Conservation (phyloP, 164 flowering plant genomes). For the Litsea cubeba region DNA sequence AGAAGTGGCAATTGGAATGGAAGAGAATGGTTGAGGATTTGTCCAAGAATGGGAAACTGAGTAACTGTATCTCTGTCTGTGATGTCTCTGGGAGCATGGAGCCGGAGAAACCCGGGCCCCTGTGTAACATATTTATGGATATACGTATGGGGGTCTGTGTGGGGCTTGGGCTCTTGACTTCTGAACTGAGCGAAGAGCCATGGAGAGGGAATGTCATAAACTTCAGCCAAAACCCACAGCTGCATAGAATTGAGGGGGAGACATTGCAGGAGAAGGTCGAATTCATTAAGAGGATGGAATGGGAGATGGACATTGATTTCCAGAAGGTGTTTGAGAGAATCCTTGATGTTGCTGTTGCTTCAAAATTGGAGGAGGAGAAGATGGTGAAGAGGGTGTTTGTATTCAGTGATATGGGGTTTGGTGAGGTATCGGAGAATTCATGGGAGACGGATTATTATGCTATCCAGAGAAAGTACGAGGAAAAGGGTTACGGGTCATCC, state of each 20-base stretch:
- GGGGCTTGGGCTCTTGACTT: no score
- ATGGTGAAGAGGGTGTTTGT: conserved; percentile 49
- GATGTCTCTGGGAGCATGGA: conserved; percentile 33
- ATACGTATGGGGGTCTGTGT: conserved; percentile 23
- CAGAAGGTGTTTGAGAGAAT: conserved; percentile 32
- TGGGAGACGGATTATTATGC: conserved; percentile 52
- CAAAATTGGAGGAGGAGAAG: conserved; percentile 17
- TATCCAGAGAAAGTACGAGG: conserved; percentile 32
- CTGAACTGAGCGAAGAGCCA: no score
- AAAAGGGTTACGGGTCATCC: conserved; percentile 22
- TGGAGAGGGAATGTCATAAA: no score
- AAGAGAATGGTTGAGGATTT: conserved; percentile 37
- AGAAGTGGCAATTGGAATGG: conserved; percentile 54
- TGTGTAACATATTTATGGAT: no score
- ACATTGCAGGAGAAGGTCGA: no score
- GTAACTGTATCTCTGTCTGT: conserved; percentile 27
- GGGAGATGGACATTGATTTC: conserved; percentile 6
- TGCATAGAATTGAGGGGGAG: no score
- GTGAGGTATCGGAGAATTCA: conserved; percentile 22
- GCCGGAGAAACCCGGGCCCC: no score
- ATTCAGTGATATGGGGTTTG: conserved; percentile 67
- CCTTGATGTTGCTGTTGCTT: conserved; percentile 15
- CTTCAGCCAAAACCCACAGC: no score
- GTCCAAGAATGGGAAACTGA: conserved; percentile 24
- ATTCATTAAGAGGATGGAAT: no score